These are phyloP conservation scores for Didymella keratinophila DNA, from an alignment of 2,329 filamentous ascomycete species.

Conservation along the genomic window DNA sequence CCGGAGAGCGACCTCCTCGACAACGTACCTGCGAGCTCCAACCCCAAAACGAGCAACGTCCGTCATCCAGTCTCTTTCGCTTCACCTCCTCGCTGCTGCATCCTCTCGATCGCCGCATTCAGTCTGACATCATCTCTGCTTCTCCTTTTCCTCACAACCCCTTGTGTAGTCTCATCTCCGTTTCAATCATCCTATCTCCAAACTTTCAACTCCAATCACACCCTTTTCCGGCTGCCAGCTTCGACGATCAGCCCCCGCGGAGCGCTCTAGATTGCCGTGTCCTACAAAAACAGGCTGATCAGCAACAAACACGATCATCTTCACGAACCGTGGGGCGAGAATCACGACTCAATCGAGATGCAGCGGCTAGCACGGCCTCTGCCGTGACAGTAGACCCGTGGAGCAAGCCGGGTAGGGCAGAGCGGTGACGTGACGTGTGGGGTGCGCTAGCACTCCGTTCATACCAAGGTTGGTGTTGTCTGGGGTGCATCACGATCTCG, in stretches of 20 bases:
- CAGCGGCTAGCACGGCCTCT: conserved; percentile 8
- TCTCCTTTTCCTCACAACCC: background rate
- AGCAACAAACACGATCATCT: background rate
- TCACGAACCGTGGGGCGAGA: background rate
- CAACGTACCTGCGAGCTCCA: background rate
- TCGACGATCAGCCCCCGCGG: background rate
- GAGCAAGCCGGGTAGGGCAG: background rate
- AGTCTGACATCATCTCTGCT: background rate
- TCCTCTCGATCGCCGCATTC: background rate
- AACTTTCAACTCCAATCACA: background rate
- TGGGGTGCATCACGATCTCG: conserved; percentile 1
- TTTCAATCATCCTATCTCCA: background rate
- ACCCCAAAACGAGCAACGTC: background rate
- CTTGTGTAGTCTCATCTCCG: background rate
- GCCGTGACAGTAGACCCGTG: background rate
- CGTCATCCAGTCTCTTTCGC: background rate
- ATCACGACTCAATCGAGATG: background rate
- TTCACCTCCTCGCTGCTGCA: background rate
- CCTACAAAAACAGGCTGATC: background rate
- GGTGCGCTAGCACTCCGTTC: conserved; percentile 1
- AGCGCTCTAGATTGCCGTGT: conserved; percentile 9
- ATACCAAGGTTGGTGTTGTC: background rate
- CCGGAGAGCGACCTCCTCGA: background rate
- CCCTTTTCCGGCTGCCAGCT: background rate
- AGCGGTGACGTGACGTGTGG: conserved; percentile 15